These are phyloP conservation scores for Corynascus novoguineensis DNA, from an alignment of 495 filamentous ascomycete genomes.

Conservation along the genomic window DNA sequence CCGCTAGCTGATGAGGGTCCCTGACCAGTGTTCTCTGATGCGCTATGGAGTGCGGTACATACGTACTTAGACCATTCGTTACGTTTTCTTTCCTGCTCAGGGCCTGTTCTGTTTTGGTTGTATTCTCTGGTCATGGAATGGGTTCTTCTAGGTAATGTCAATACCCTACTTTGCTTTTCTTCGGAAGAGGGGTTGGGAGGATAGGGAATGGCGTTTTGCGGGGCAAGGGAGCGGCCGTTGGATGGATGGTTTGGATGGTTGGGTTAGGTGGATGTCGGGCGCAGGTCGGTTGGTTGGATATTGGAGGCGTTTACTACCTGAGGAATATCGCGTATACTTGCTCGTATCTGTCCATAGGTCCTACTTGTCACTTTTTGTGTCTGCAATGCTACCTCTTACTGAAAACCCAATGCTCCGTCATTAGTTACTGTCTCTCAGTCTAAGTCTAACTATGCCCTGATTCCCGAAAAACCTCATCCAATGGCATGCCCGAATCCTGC, in stretches of 20 bases:
- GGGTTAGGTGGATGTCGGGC: not conserved
- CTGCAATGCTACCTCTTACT: constrained; percentile 2
- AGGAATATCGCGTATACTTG: not conserved
- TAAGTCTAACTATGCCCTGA: too few relatives aligned
- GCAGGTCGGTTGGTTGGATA: not conserved
- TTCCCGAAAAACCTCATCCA: too few relatives aligned
- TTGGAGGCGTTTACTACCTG: not conserved
- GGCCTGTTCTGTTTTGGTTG: not conserved
- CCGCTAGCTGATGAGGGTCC: constrained; percentile 5
- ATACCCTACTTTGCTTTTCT: constrained; percentile 7
- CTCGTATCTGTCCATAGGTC: too few relatives aligned
- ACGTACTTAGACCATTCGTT: not conserved
- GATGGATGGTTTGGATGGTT: not conserved
- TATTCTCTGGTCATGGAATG: not conserved
- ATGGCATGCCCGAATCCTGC: too few relatives aligned
- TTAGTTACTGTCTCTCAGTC: not conserved
- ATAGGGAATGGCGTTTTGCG: constrained; percentile 7
- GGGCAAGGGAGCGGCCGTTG: not conserved
- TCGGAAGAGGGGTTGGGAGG: constrained; percentile 1
- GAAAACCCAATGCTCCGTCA: not conserved
- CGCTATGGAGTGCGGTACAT: constrained; percentile 3
- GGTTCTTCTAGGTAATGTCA: not conserved
- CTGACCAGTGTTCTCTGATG: not conserved
- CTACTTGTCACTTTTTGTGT: not conserved
- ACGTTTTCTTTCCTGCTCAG: not conserved